Evolutionary conservation across 2,329 filamentous ascomycete genomes (phyloP), one percentile per base, ranked within the genome.

Genomic region (Colletotrichum euphorbiae): DNA sequence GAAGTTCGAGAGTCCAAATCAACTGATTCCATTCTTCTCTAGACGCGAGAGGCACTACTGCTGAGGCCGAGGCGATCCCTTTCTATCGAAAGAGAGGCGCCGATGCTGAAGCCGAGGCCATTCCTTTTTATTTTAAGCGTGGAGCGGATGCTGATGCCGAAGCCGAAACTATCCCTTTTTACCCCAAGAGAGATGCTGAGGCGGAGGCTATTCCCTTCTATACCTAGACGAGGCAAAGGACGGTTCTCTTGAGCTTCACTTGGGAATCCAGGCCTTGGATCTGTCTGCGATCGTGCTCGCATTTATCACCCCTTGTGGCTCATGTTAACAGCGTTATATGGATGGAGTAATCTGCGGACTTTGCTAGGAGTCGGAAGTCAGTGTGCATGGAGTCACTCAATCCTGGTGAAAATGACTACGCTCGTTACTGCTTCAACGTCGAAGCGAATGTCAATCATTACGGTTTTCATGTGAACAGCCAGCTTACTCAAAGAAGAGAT

Each of bases 51-150:
- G 45, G 62, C 0, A 21, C 61, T 2, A 13, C 58, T 6, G 28
- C 48, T 3, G 50, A 62, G 5, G 60, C 60, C 2, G 60, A 55
- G 15, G 59, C 40, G 0, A 62, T 62, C 1, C 48, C 50, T 1
- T 62, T 62, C 4, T 62, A 62, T 1, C 52, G 52, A 0, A 64
- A 64, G 13, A 3, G 61, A 1, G 61, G 31, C 0, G 33, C 61
- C 0, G 17, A 64, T 7, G 45, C 62, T 1, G 45, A 58, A 2
- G 50, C 60, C 1, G 60, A 56, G 2, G 60, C 50, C 0, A 56
- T 56, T 4, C 60, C 60, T 2, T 63, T 62, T 6, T 56, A 62
- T 4, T 42, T 42, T 6, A 59, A 48, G 28, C 19, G 56, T n/a
- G 28, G 8, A 0, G 56, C 24, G 0, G 45, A 38, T 4, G 36